These are phyloP conservation scores for Tremellales sp. DNA, from an alignment of 1,284 basidiomycete species.

Conservation along the genomic window DNA sequence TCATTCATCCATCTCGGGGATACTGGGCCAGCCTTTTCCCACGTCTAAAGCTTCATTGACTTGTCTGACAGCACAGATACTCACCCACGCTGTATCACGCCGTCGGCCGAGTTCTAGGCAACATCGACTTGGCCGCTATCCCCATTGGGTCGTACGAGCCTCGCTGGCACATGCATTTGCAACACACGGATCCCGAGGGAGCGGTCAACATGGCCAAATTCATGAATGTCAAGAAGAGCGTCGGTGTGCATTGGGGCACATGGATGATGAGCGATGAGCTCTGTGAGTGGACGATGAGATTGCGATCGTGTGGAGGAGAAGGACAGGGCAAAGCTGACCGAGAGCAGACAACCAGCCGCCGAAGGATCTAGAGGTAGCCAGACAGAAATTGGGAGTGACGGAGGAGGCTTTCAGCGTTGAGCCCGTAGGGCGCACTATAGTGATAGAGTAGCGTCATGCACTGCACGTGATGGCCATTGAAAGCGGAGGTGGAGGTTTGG, in stretches of 20 bases:
- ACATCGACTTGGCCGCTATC: slow-evolving; percentile 50
- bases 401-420: slow-evolving; percentile 32
- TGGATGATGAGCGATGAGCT: slow-evolving; percentile 51
- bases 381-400: slow-evolving; percentile 28
- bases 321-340: background rate
- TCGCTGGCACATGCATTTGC: slow-evolving; percentile 47
- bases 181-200: slow-evolving; percentile 50
- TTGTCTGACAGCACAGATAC: slow-evolving; percentile 32
- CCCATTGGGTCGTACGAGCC: slow-evolving; percentile 51
- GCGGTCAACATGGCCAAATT: slow-evolving; percentile 47
- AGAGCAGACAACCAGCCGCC: slow-evolving; percentile 40
- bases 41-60: background rate
- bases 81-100: slow-evolving; percentile 48
- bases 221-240: slow-evolving; percentile 38
- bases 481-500: too few relatives aligned
- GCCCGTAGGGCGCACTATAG: slow-evolving; percentile 39
- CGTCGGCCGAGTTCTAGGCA: slow-evolving; percentile 49
- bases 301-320: background rate
- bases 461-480: too few relatives aligned
- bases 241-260: slow-evolving; percentile 52
- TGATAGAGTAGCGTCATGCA: slow-evolving; percentile 36
- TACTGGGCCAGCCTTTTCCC: slow-evolving; percentile 34
- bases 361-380: slow-evolving; percentile 34
- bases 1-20: slow-evolving; percentile 51
- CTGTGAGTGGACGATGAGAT: slow-evolving; percentile 29